phyloP scores from a whole-genome alignment of 2,329 filamentous ascomycete species.

The Colletotrichum musicola region DNA sequence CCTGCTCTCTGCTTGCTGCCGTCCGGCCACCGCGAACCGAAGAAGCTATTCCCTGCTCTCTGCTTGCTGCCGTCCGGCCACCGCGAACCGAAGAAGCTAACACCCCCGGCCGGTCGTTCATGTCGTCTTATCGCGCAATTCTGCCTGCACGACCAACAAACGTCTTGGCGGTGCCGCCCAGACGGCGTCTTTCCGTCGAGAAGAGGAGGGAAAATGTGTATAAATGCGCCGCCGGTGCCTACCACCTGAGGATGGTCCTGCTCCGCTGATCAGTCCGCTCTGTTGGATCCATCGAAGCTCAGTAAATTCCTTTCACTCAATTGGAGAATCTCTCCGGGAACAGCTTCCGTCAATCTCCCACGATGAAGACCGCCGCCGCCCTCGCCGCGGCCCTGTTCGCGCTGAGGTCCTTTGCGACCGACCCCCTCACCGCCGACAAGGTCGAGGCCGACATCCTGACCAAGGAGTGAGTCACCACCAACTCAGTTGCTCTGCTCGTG shows the following conservation, averaged over 20 bases:
- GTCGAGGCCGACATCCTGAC: constrained; percentile 55
- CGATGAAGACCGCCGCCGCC: constrained; percentile 38
- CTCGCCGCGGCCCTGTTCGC: constrained; percentile 38
- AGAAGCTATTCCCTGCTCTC: constrained; percentile 20
- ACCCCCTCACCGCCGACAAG: constrained; percentile 54
- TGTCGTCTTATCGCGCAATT: constrained; percentile 38
- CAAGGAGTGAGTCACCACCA: constrained; percentile 48
- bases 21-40: constrained; percentile 1
- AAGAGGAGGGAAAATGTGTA: constrained; percentile 3
- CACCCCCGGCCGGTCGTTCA: neutral
- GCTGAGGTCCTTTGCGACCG: constrained; percentile 39
- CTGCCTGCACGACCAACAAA: neutral
- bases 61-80: neutral
- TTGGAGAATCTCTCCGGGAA: constrained; percentile 1
- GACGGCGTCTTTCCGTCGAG: neutral
- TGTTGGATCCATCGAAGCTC: constrained; percentile 26
- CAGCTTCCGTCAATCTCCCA: constrained; percentile 16
- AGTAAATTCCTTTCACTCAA: neutral
- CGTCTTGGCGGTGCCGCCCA: constrained; percentile 25
- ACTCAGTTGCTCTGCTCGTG: neutral
- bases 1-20: neutral
- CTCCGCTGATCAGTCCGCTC: constrained; percentile 26
- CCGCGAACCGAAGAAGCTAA: neutral
- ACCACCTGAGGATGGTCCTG: fast-evolving
- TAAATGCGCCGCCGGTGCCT: constrained; percentile 8